Evolutionary conservation across 2,329 filamentous ascomycete species (phyloP), one percentile per base, ranked within the genome.

Genomic region (Penicillium sp.): DNA sequence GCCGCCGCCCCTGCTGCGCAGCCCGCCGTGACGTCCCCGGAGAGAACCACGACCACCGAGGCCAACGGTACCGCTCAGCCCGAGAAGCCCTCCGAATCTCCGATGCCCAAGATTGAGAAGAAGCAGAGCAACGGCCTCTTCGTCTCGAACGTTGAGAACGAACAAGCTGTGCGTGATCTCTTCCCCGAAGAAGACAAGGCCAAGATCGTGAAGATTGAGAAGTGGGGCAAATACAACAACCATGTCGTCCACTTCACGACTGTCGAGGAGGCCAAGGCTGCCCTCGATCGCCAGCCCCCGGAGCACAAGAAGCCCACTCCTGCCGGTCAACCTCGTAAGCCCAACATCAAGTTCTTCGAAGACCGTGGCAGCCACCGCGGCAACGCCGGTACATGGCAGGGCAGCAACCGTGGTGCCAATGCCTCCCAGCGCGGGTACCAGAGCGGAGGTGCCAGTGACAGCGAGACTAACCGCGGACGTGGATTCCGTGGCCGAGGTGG

Each of bases 201-300:
- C 29, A 95, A 94, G 73, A 88, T 96, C 57, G 69, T 81, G 48
- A 84, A 83, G 70, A 77, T 91, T 44, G 84, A 88, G 39, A 72
- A 73, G 57, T 75, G 74, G 62, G 69, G 80, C 49, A 90, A 88
- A 71, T 87, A n/a, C n/a, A n/a, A 83, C 74, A 84, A 84, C 33
- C 82, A 82, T 62, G 87, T 95, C 43, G 88, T 88, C 24, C 84
- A 89, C 57, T 97, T 97, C 73, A 82, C 84, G 65, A 87, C 78
- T 2, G 65, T 76, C 3, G 85, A 94, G 58, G 87, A 95, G 43
- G 87, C 91, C 63, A 87, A 90, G 60, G 81, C 78, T 31, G 88
- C 89, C 29, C 78, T 95, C 63, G 79, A 82, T 37, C 83, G 82
- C 56, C 77, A 94, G 51, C 80, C 87, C 4, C 77, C 83, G 12